Evolutionary conservation across 179 eudicot species (phyloP).

Genomic region (Beta macrorhiza): DNA sequence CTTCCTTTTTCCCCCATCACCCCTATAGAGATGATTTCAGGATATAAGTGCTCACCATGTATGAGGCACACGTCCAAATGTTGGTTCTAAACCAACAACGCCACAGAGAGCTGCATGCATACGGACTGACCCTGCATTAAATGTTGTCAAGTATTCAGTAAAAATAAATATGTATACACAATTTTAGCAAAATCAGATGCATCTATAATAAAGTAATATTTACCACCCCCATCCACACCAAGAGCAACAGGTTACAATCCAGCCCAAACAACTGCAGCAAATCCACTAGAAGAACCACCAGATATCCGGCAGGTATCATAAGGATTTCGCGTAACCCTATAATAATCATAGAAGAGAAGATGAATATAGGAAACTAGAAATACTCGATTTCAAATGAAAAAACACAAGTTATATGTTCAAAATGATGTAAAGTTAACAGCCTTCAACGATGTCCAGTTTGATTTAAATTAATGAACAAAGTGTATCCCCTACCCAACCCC

Average conservation of each 20-base stretch:
- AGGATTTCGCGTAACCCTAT: constrained; percentile 78
- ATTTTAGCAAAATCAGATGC: not conserved
- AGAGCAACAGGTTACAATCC: constrained; percentile 95
- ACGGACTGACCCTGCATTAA: constrained; percentile 72
- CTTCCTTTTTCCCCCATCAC: not conserved
- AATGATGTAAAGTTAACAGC: too few species aligned
- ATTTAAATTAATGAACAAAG: too few species aligned
- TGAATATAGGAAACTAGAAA: too few species aligned
- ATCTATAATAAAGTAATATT: constrained; percentile 3
- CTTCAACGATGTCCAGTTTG: too few species aligned
- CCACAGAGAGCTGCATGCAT: constrained; percentile 99
- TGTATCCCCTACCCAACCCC: too few species aligned
- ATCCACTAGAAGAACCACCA: constrained; percentile 99
- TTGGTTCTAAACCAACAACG: constrained; percentile 89
- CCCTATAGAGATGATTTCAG: not conserved
- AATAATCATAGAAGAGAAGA: not conserved
- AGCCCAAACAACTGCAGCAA: constrained; percentile 89
- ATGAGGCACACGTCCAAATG: constrained; percentile 80
- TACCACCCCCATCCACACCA: constrained; percentile 99
- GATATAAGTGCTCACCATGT: constrained; percentile 64
- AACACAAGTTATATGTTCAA: too few species aligned
- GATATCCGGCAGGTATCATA: constrained; percentile 60
- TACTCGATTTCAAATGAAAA: too few species aligned
- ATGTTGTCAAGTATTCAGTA: constrained; percentile 3
- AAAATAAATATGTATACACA: not conserved